Base-by-base conservation (phyloP, 176 grass and related monocot species). In the Juncus effusus region DNA sequence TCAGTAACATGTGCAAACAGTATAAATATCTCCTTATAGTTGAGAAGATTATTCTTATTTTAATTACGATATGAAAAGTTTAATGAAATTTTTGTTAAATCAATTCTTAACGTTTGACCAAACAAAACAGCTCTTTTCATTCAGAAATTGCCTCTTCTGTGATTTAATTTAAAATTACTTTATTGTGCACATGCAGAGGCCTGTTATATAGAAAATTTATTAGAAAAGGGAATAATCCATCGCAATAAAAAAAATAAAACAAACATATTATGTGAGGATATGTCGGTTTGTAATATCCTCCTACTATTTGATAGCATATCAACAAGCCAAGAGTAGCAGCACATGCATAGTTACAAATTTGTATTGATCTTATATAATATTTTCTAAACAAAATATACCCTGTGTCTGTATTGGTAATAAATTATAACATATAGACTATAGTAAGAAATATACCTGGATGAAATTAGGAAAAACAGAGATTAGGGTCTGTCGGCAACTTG, bases 341-440 rank as follows among this genome's bases (percentile, higher is more conserved):
- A 56, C 66, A 70, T 70, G 66, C 51, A n/a, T 56, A 55, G 36
- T 11, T 56, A 56, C 4, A 56, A 70, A 56, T n/a, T 36, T 41
- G 16, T 4, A 28, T 28, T 28, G 19, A 28, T 28, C 19, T 28
- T 28, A 28, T 28, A n/a, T n/a, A n/a, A n/a, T n/a, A n/a, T n/a
- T n/a, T n/a, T n/a, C n/a, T n/a, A n/a, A n/a, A n/a, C n/a, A n/a
- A n/a, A n/a, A n/a, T n/a, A 28, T 28, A 28, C 19, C 19, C 19
- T 28, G 19, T 28, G 1, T 28, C 19, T 28, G 19, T 28, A 28
- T 28, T 28, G 19, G 19, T 28, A 28, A 28, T 28, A 28, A 28
- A 28, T 28, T 28, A 28, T 28, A 28, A 28, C 19, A 28, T 28
- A 28, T 28, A 28, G 19, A 28, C 19, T 28, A 28, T 28, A 28